A percentile compares a stretch with the other conserved stretches of the same genome.
These are phyloP conservation scores for Nepenthes alata DNA, from an alignment of 179 eudicot genomes.

Conservation along the genomic window DNA sequence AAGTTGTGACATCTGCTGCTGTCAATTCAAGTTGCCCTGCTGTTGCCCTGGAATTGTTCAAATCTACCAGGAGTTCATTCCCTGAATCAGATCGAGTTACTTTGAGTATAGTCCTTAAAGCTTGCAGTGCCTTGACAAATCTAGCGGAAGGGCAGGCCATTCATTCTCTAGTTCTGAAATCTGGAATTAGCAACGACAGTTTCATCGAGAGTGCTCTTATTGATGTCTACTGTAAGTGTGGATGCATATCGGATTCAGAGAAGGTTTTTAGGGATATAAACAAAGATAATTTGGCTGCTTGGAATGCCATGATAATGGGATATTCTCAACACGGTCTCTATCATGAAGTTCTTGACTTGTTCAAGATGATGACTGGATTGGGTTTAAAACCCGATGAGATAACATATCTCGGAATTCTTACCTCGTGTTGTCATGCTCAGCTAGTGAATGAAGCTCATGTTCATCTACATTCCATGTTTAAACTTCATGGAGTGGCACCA, in stretches of 20 bases:
- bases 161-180: constrained; percentile 30
- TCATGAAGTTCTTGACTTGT: constrained; percentile 19
- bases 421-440: constrained; percentile 36
- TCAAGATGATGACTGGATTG: constrained; percentile 16
- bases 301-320: constrained; percentile 41
- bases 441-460: constrained; percentile 24
- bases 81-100: constrained; percentile 17
- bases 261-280: constrained; percentile 17
- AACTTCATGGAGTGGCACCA: constrained; percentile 25
- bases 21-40: constrained; percentile 22
- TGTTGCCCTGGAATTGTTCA: constrained; percentile 24
- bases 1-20: constrained; percentile 25
- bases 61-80: constrained; percentile 11
- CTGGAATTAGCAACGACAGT: constrained; percentile 19
- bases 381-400: constrained; percentile 30
- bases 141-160: constrained; percentile 26
- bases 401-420: constrained; percentile 38
- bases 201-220: constrained; percentile 32
- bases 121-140: constrained; percentile 32
- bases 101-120: constrained; percentile 30
- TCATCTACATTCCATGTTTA: constrained; percentile 27
- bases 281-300: constrained; percentile 33
- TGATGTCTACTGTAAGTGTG: constrained; percentile 39
- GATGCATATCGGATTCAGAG: constrained; percentile 27
- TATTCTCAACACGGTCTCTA: constrained; percentile 34